Conservation (phyloP, 805 yeast genomes). For the Kluyveromyces dobzhanskii region DNA sequence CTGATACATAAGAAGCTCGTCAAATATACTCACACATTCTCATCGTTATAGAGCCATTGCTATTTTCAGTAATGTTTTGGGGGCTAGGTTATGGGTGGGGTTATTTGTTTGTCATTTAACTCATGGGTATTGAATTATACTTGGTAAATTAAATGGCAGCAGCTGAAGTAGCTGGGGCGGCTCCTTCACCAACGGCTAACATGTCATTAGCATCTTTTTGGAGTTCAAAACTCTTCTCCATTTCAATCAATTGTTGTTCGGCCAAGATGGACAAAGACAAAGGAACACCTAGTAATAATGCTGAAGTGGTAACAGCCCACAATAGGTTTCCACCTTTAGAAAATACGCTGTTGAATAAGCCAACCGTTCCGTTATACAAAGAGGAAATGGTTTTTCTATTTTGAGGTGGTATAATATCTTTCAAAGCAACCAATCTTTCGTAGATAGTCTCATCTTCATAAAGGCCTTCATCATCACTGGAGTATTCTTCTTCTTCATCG, state of each 20-base stretch:
- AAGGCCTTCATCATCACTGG: constrained; percentile 49
- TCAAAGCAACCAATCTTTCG: constrained; percentile 86
- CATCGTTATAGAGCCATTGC: neutral
- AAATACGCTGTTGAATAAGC: constrained; percentile 39
- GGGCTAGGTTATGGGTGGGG: neutral
- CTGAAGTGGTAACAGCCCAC: constrained; percentile 81
- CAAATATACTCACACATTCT: constrained; percentile 1
- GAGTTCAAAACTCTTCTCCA: constrained; percentile 84
- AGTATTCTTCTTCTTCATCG: constrained; percentile 42
- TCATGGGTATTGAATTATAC: neutral
- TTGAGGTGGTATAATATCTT: constrained; percentile 83
- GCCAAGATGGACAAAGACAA: constrained; percentile 79
- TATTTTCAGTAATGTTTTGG: neutral
- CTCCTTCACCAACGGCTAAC: constrained; percentile 58
- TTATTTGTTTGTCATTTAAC: too few species aligned
- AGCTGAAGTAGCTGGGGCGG: constrained; percentile 26
- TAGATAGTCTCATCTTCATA: constrained; percentile 76
- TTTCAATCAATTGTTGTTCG: constrained; percentile 88
- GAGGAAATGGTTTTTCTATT: constrained; percentile 50
- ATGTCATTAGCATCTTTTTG: constrained; percentile 73
- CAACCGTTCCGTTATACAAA: constrained; percentile 27
- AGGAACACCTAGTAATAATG: constrained; percentile 86
- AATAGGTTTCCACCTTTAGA: constrained; percentile 63
- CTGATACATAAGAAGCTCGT: constrained; percentile 5
- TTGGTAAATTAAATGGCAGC: constrained; percentile 5